Conservation (phyloP, 495 filamentous ascomycete genomes). For the Penicillium nucicola region DNA sequence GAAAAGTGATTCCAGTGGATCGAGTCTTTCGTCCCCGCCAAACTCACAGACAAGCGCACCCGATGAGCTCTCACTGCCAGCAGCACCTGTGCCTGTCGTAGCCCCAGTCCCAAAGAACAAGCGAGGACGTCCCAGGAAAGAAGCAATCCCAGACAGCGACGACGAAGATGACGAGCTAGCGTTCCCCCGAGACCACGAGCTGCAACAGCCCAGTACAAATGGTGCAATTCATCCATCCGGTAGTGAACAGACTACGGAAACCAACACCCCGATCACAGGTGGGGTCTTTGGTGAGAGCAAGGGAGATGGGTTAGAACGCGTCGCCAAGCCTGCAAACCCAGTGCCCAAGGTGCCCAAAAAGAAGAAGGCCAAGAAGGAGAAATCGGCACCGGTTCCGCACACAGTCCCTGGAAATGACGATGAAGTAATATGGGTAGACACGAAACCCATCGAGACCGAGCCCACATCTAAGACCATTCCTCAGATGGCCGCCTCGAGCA, state of each 20-base stretch:
- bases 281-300: constrained; percentile 6
- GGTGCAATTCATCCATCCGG: constrained; percentile 2
- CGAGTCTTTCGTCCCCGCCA: constrained; percentile 11
- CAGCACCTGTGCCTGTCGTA: constrained; percentile 15
- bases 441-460: constrained; percentile 16
- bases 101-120: constrained; percentile 28
- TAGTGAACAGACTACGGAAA: constrained; percentile 1
- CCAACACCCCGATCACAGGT: background rate
- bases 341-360: constrained; percentile 29
- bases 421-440: constrained; percentile 36
- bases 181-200: constrained; percentile 5
- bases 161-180: constrained; percentile 36
- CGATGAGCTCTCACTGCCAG: constrained; percentile 32
- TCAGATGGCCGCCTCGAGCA: background rate
- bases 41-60: constrained; percentile 17
- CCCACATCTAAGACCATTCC: background rate
- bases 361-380: constrained; percentile 39
- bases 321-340: constrained; percentile 3
- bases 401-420: constrained; percentile 28
- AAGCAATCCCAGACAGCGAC: constrained; percentile 18
- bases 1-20: constrained; percentile 21
- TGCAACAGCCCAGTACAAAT: constrained; percentile 4
- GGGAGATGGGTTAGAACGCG: constrained; percentile 1
- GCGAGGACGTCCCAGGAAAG: constrained; percentile 33
- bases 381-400: constrained; percentile 31